Evolutionary conservation across 805 yeast species (phyloP).

Genomic region (Candida vaughaniae): DNA sequence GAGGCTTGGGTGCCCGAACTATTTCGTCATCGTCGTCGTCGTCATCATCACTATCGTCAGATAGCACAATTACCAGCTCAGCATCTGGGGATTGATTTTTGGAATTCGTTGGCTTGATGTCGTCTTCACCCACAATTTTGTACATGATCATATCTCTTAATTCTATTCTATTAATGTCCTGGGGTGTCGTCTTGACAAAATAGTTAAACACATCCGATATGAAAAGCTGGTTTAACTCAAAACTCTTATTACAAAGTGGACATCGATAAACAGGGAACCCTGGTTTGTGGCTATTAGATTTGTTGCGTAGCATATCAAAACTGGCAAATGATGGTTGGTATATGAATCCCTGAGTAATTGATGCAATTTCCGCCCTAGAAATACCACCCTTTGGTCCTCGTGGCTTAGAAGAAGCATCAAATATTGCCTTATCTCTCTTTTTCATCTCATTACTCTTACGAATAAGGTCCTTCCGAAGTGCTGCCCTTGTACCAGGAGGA

Average conservation of each 20-base stretch:
- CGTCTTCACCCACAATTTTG: slow-evolving; percentile 29
- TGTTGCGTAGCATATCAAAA: slow-evolving; percentile 1
- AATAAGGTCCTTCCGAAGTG: slow-evolving; percentile 26
- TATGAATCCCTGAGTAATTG: slow-evolving; percentile 9
- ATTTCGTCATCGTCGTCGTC: slow-evolving; percentile 8
- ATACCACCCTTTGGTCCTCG: not conserved
- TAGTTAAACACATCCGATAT: slow-evolving; percentile 41
- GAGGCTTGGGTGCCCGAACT: no score
- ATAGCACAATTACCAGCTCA: slow-evolving; percentile 29
- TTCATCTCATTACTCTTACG: slow-evolving; percentile 14
- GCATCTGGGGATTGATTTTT: slow-evolving; percentile 6
- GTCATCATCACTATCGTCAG: slow-evolving; percentile 29
- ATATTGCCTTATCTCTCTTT: slow-evolving; percentile 7
- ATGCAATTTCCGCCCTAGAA: slow-evolving; percentile 1
- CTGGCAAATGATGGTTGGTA: slow-evolving; percentile 4
- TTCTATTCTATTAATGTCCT: slow-evolving; percentile 32
- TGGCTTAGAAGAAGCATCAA: not conserved
- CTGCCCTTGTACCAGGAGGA: slow-evolving; percentile 23
- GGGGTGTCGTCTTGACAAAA: slow-evolving; percentile 40
- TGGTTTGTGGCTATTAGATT: not conserved
- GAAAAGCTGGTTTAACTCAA: slow-evolving; percentile 31
- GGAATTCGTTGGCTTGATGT: slow-evolving; percentile 2
- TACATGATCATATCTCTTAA: slow-evolving; percentile 33
- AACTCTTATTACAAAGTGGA: slow-evolving; percentile 38
- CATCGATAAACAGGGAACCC: slow-evolving; percentile 33